Evolutionary conservation across 805 yeast species (phyloP), one percentile per base, ranked within the genome.

Genomic region (Wickerhamomyces subpelliculosus): DNA sequence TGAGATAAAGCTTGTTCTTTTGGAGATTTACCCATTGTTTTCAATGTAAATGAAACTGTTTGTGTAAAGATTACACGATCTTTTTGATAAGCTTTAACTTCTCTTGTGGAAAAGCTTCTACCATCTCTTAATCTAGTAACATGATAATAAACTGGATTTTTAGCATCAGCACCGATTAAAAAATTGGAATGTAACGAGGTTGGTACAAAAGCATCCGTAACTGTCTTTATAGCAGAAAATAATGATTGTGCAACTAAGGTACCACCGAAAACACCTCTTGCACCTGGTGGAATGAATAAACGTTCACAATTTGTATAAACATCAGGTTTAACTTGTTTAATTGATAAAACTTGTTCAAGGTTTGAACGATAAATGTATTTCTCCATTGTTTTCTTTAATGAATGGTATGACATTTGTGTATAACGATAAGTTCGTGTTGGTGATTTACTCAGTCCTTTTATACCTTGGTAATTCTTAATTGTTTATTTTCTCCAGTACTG

Each of bases 221-320:
- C 64, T 8, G 77, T 70, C 35, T 68, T 64, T 25, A 79, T 61
- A 3, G 82, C 78, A 6, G 84, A 85, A 41, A 72, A 55, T 4
- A 80, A 57, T 3, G 86, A 64, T 48, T 81, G 88, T 0, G 84
- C 84, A 14, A 78, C 75, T 31, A 76, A 60, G 16, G 79, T 75
- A 9, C 89, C 88, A 2, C 88, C 88, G 60, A 80, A 81, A 0
- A 80, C 74, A 2, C 85, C 86, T 32, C 80, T 61, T 3, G 84
- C 81, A 0, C 75, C 71, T 6, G 61, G 63, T 2, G 78, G 78
- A 4, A 73, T 65, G 23, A 47, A 53, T 8, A 62, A 41, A 16
- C 50, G 36, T 20, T 45, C 46, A 1, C 32, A 35, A 22, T 47
- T 50, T 20, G 14, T 21, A 31, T 36, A 51, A 9, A 45, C 48